These are phyloP conservation scores for Nothophytophthora sp. DNA, from an alignment of 352 stramenopile genomes.

Conservation along the genomic window DNA sequence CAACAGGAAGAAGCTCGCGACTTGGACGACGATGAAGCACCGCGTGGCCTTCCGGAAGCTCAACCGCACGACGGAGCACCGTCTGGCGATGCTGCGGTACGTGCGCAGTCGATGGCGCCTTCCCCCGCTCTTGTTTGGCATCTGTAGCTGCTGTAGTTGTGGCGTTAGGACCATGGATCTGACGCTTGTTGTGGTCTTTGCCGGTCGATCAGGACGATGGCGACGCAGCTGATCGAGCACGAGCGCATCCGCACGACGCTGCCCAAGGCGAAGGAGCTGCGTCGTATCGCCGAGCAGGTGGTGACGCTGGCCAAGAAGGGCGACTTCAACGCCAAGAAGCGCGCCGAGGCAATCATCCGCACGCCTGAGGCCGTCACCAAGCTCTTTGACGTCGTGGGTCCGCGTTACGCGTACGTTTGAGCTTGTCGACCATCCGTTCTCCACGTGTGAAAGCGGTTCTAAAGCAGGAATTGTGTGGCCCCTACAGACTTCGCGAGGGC, in stretches of 20 bases:
- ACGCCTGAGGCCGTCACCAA: conserved; percentile 94
- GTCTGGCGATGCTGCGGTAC: conserved; percentile 95
- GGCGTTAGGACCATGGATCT: conserved; percentile 1
- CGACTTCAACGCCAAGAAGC: conserved; percentile 82
- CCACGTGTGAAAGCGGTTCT: neutral
- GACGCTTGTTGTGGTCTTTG: neutral
- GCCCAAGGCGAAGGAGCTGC: conserved; percentile 96
- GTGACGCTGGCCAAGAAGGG: conserved; percentile 94
- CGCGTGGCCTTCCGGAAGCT: conserved; percentile 90
- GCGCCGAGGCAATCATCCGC: conserved; percentile 83
- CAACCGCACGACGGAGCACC: conserved; percentile 92
- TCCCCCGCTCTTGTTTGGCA: neutral
- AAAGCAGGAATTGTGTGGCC: too few relatives aligned
- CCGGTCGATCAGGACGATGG: conserved; percentile 84
- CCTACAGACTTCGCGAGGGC: conserved; percentile 62
- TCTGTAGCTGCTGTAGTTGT: neutral
- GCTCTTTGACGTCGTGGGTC: conserved; percentile 95
- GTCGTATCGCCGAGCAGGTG: conserved; percentile 93
- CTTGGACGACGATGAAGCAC: conserved; percentile 67
- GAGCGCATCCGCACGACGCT: conserved; percentile 98
- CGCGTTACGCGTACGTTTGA: conserved; percentile 92
- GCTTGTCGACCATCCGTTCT: too few relatives aligned
- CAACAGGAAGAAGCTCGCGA: conserved; percentile 22
- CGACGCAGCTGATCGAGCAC: conserved; percentile 97
- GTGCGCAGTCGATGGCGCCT: conserved; percentile 6